Conservation (phyloP, 2,329 filamentous ascomycete genomes). For the Verticillium nubilum region DNA sequence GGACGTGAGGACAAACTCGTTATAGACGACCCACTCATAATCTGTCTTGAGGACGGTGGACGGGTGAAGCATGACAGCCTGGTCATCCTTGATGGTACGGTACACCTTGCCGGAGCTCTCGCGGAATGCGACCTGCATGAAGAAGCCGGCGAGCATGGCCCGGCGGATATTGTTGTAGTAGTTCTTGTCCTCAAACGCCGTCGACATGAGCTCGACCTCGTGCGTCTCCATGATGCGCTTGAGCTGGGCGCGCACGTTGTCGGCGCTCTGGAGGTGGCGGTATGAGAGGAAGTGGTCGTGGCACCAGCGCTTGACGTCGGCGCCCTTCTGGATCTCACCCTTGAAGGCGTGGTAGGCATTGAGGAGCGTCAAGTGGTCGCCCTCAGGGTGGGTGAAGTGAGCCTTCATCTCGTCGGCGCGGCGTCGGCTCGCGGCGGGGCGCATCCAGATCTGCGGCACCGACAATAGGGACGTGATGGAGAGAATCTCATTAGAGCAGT, state of each 20-base stretch:
- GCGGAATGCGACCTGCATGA: conserved; percentile 98
- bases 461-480: conserved; percentile 92
- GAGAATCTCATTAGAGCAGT: conserved; percentile 96
- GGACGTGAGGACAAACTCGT: conserved; percentile 95
- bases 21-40: conserved; percentile 95
- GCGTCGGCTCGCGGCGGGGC: conserved; percentile 79
- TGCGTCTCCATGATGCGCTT: conserved; percentile 96
- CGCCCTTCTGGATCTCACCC: conserved; percentile 56
- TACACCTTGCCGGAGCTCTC: conserved; percentile 86
- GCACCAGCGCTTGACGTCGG: conserved; percentile 84
- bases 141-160: conserved; percentile 89
- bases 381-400: conserved; percentile 85
- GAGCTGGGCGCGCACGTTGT: conserved; percentile 88
- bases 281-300: conserved; percentile 93
- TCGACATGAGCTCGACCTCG: conserved; percentile 79
- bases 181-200: conserved; percentile 88
- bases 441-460: conserved; percentile 89
- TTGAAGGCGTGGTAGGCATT: conserved; percentile 99
- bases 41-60: conserved; percentile 85
- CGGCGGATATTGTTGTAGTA: conserved; percentile 98
- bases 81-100: conserved; percentile 93
- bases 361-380: conserved; percentile 91
- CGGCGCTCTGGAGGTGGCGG: conserved; percentile 83
- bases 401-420: conserved; percentile 97
- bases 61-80: conserved; percentile 87